Evolutionary conservation across 345 rosid species (phyloP), one percentile per base, ranked within the genome.

Genomic region (Gynandropsis gynandra): DNA sequence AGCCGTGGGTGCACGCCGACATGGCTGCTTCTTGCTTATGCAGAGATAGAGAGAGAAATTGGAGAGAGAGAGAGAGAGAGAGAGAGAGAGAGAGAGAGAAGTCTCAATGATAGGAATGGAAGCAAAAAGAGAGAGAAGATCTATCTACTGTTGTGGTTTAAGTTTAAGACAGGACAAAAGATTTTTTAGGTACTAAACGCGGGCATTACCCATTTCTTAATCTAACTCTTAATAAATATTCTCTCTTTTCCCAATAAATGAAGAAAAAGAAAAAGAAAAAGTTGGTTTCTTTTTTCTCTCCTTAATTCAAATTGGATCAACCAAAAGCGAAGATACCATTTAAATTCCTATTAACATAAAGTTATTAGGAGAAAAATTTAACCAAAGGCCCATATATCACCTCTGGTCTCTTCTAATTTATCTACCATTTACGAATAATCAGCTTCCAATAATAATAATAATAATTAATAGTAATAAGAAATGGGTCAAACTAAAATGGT

Each of bases 1-100:
- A 69, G 72, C 67, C 47, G 60, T 16, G 45, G 77, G 61, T 61
- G 62, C 78, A 75, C 61, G 72, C 70, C 59, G 65, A 76, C 87
- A 72, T 74, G 50, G 71, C 71, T 60, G 24, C 56, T 8, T 19
- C 35, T n/a, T n/a, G n/a, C n/a, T n/a, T n/a, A n/a, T n/a, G n/a
- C n/a, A 42, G 47, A 66, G 64, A 72, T 75, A 66, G 78, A 67
- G 76, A 67, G 67, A 71, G 72, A 61, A 71, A 57, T 60, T 20
- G 21, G 37, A 49, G 51, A 61, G 61, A 62, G 16, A 70, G 35
- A 47, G 54, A 54, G 35, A 58, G 47, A 32, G 14, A 58, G 34
- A 4, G 29, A 24, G 29, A 24, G 29, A 24, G 29, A 24, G 29
- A 24, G 29, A 32, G 40, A 10, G 54, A 49, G 34, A 50, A 18